Evolutionary conservation across 2,329 filamentous ascomycete genomes (phyloP).

Genomic region (Trichoderma sp.): DNA sequence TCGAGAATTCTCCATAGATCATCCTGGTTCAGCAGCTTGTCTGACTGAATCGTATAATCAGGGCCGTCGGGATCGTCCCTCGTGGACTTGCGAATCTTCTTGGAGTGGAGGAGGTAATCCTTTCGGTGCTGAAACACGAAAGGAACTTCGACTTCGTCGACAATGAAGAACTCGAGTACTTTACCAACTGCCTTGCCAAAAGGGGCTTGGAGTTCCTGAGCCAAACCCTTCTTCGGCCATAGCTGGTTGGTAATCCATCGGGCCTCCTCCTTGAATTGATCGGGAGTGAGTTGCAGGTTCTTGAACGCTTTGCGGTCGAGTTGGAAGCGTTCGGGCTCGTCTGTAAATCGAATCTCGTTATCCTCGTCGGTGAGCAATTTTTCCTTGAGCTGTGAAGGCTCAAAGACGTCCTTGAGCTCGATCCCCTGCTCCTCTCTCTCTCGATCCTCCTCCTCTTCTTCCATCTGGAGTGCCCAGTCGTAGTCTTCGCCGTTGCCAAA

Average conservation of each 20-base stretch:
- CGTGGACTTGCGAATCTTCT: slow-evolving; percentile 61
- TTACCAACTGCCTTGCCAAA: slow-evolving; percentile 88
- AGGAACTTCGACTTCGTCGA: slow-evolving; percentile 91
- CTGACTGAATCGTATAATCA: slow-evolving; percentile 71
- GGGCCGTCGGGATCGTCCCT: slow-evolving; percentile 67
- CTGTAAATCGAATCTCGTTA: slow-evolving; percentile 80
- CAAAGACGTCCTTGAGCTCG: slow-evolving; percentile 96
- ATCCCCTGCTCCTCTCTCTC: slow-evolving; percentile 77
- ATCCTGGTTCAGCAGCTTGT: slow-evolving; percentile 86
- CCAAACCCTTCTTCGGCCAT: slow-evolving; percentile 79
- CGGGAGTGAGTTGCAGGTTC: slow-evolving; percentile 72
- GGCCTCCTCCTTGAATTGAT: slow-evolving; percentile 87
- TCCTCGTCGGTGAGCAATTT: slow-evolving; percentile 95
- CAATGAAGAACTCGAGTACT: slow-evolving; percentile 91
- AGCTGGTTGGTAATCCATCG: slow-evolving; percentile 89
- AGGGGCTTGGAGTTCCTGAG: slow-evolving; percentile 68
- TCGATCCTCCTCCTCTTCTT: slow-evolving; percentile 80
- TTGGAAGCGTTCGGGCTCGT: slow-evolving; percentile 93
- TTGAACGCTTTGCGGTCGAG: slow-evolving; percentile 86
- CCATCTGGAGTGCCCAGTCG: slow-evolving; percentile 85
- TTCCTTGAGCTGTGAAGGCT: slow-evolving; percentile 90
- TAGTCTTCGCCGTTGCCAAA: slow-evolving; percentile 97
- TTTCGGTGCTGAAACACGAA: slow-evolving; percentile 98
- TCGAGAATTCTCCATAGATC: slow-evolving; percentile 96
- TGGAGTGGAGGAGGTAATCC: slow-evolving; percentile 91